These are phyloP conservation scores for Crithidia sp. DNA, from an alignment of 208 protist species.

Conservation along the genomic window DNA sequence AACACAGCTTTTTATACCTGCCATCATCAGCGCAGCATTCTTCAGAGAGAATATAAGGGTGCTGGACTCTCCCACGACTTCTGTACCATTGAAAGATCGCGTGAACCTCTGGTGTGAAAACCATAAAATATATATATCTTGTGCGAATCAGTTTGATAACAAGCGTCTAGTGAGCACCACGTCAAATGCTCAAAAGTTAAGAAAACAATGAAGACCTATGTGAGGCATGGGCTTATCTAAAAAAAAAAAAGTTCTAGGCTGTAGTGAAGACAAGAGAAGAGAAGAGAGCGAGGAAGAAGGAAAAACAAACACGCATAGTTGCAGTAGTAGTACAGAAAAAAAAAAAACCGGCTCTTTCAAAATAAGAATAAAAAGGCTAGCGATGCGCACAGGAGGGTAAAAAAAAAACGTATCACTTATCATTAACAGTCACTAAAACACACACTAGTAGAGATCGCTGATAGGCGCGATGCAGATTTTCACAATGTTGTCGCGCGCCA, in stretches of 20 bases:
- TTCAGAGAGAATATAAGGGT: too few relatives aligned
- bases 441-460: constrained; percentile 63
- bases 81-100: too few relatives aligned
- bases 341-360: neutral
- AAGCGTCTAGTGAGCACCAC: too few relatives aligned
- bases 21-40: too few relatives aligned
- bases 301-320: neutral
- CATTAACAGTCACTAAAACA: neutral
- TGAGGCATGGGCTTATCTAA: too few relatives aligned
- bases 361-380: neutral
- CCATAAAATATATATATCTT: too few relatives aligned
- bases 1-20: too few relatives aligned
- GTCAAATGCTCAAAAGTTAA: too few relatives aligned
- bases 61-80: too few relatives aligned
- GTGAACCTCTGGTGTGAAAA: too few relatives aligned
- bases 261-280: neutral
- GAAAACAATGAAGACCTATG: too few relatives aligned
- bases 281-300: constrained; percentile 2
- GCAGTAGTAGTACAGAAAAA: constrained; percentile 7
- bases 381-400: neutral
- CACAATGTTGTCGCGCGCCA: constrained; percentile 68
- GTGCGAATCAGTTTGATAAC: too few relatives aligned
- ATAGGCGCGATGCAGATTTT: constrained; percentile 77
- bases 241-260: neutral
- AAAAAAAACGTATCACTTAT: neutral